A percentile compares a stretch with the other conserved stretches of the same genome.
phyloP scores from a whole-genome alignment of 768 basidiomycete species.

The Mycena metata region DNA sequence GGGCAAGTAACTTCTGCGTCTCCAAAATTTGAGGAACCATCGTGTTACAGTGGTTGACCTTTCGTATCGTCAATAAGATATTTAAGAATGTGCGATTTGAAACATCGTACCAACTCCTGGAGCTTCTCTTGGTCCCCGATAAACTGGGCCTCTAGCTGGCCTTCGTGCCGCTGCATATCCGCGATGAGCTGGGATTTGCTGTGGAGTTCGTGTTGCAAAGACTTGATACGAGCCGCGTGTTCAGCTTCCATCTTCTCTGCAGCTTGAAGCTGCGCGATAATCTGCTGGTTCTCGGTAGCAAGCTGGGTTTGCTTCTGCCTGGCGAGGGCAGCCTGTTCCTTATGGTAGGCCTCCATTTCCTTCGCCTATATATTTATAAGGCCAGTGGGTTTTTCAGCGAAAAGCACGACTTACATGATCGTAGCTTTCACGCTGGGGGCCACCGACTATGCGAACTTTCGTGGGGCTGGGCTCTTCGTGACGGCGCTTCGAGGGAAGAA shows the following conservation, averaged over 20 bases:
- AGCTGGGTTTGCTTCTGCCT: too few species aligned
- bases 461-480: too few species aligned
- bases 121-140: too few species aligned
- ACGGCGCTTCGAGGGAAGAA: too few species aligned
- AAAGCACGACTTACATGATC: too few species aligned
- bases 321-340: conserved; percentile 14
- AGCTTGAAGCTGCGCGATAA: conserved; percentile 8
- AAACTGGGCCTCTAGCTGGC: conserved; percentile 29
- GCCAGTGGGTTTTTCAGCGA: too few species aligned
- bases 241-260: conserved; percentile 20
- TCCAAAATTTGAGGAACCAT: conserved; percentile 19
- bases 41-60: conserved; percentile 9
- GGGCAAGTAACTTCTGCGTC: conserved; percentile 18
- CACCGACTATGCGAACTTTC: too few species aligned
- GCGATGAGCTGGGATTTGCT: too few species aligned
- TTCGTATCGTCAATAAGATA: conserved; percentile 17
- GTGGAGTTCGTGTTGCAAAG: conserved; percentile 15
- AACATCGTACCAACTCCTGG: conserved; percentile 26
- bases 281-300: not conserved
- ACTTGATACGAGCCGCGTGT: conserved; percentile 1
- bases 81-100: not conserved
- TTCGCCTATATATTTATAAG: too few species aligned
- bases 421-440: too few species aligned
- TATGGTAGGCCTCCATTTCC: too few species aligned
- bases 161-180: conserved; percentile 27